Percentiles rank a stretch among this genome's conserved stretches.
Evolutionary conservation across 495 filamentous ascomycete genomes (phyloP).

Genomic region (Xeromyces bisporus): DNA sequence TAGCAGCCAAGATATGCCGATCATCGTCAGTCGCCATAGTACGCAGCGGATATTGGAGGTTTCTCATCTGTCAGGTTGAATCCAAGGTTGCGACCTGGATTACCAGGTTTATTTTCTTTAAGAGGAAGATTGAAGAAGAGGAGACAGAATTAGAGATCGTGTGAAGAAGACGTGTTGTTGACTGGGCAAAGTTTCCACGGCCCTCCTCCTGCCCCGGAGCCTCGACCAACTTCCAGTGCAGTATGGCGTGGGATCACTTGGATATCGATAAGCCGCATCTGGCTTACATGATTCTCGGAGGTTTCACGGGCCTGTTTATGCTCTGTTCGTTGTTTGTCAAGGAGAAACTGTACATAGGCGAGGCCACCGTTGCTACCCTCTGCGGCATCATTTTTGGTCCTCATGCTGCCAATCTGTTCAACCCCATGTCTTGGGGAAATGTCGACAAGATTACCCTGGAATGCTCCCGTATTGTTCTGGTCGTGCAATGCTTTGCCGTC

Average conservation of each 20-base stretch:
- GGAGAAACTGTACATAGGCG: slow-evolving; percentile 95
- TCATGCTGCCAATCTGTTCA: slow-evolving; percentile 79
- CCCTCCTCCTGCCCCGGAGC: too few species aligned
- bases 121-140: not conserved
- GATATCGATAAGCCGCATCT: slow-evolving; percentile 87
- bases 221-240: too few species aligned
- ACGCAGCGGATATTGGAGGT: slow-evolving; percentile 9
- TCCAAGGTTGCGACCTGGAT: too few species aligned
- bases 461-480: slow-evolving; percentile 90
- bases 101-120: not conserved
- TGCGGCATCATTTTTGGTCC: slow-evolving; percentile 97
- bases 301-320: slow-evolving; percentile 98
- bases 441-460: slow-evolving; percentile 91
- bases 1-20: slow-evolving; percentile 16
- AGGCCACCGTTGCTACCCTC: slow-evolving; percentile 91
- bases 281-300: slow-evolving; percentile 96
- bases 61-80: not conserved
- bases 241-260: slow-evolving; percentile 87
- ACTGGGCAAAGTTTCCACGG: too few species aligned
- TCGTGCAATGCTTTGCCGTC: slow-evolving; percentile 98
- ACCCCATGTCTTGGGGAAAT: slow-evolving; percentile 76
- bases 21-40: slow-evolving; percentile 6
- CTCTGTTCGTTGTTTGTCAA: slow-evolving; percentile 94
- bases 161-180: too few species aligned
- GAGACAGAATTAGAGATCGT: not conserved